phyloP scores from a whole-genome alignment of 805 yeast species.

The Starmerella floricola region DNA sequence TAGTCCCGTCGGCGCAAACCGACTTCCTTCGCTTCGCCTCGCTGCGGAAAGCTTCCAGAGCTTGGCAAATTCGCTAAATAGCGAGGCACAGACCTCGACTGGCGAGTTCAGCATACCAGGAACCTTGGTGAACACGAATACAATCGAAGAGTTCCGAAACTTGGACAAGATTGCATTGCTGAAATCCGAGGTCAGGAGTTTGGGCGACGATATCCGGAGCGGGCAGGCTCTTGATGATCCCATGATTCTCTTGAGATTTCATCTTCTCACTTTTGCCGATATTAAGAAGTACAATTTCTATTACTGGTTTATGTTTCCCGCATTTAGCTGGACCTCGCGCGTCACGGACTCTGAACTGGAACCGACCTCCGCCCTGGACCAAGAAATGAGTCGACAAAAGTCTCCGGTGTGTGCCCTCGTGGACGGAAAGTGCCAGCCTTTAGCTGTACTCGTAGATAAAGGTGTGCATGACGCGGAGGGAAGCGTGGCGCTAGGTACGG shows the following conservation, averaged over 20 bases:
- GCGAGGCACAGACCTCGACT: no score
- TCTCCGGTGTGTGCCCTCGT: constrained; percentile 10
- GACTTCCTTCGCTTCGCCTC: constrained; percentile 29
- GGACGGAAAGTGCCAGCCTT: not conserved
- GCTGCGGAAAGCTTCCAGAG: constrained; percentile 22
- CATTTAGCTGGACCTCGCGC: constrained; percentile 32
- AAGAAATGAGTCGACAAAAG: not conserved
- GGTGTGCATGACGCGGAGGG: not conserved
- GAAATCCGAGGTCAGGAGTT: constrained; percentile 31
- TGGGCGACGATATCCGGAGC: constrained; percentile 27
- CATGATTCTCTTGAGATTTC: constrained; percentile 34
- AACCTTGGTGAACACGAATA: constrained; percentile 51
- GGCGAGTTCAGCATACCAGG: constrained; percentile 30
- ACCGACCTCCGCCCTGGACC: constrained; percentile 2
- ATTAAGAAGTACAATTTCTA: constrained; percentile 75
- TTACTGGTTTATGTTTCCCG: constrained; percentile 84
- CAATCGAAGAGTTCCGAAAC: constrained; percentile 71
- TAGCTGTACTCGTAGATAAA: not conserved
- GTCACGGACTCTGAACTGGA: not conserved
- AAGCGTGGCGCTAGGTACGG: constrained; percentile 16
- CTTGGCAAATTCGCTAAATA: not conserved
- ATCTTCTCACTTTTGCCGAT: constrained; percentile 65
- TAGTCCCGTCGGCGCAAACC: constrained; percentile 25
- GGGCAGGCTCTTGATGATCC: constrained; percentile 34
- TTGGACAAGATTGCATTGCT: constrained; percentile 52